Evolutionary conservation across 2,329 filamentous ascomycete species (phyloP), one percentile per base, ranked within the genome.

Genomic region (Onygenales sp.): DNA sequence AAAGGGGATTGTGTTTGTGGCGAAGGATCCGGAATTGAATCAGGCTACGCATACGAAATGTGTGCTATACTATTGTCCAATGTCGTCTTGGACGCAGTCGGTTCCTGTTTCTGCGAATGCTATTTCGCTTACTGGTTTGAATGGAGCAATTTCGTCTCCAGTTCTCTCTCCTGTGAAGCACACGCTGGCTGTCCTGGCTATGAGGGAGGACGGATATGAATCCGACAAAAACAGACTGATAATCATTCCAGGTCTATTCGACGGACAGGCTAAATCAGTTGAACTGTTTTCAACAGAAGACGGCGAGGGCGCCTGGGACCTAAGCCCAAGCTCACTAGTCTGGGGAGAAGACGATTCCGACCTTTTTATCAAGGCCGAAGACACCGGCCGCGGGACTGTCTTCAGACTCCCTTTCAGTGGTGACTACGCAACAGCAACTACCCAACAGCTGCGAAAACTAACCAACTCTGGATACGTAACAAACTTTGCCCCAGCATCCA

Each of bases 11-110:
- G 70, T 71, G 2, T 75, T 77, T 55, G 67, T 76, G 48, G 68
- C 71, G 1, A 76, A 74, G 55, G 73, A 76, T 54, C 74, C 74
- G 1, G 62, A 59, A 6, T 54, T 74, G 11, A 71, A 74, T 52
- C 70, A 71, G 9, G 74, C 74, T 4, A 70, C 67, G 2, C 73
- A 77, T 60, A 77, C 74, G 0, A 68, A 70, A 48, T 71, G 71
- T 59, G 66, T 72, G 1, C 70, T 69, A 51, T 77, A 76, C 59
- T 74, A 72, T 58, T 66, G 72, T 39, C 67, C 70, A 5, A 69
- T 73, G 61, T 68, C 69, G 53, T 71, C 71, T 4, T 69, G 70
- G 63, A 70, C 70, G 21, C 66, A 70, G 17, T 56, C 70, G 55
- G 65, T 64, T 53, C 60, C 67, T 9, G 65, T 65, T 43, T 61